phyloP scores from a whole-genome alignment of 129 eudicot genomes.

The Scalesia atractyloides region DNA sequence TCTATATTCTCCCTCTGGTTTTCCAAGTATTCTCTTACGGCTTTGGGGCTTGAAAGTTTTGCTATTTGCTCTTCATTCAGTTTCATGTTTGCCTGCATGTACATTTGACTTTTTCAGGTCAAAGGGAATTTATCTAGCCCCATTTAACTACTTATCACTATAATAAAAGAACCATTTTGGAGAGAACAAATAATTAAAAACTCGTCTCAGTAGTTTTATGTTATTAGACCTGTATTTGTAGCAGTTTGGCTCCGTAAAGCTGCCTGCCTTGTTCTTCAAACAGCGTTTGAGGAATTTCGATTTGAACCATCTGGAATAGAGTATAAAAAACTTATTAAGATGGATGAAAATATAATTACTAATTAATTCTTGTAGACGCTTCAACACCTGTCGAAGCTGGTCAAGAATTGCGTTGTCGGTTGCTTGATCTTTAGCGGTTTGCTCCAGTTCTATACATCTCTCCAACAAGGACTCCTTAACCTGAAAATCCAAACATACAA shows the following conservation, averaged over 20 bases:
- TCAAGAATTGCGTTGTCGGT: conserved; percentile 90
- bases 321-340: conserved; percentile 13
- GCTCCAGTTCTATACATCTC: conserved; percentile 80
- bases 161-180: neutral
- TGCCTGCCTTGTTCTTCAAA: conserved; percentile 98
- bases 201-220: neutral
- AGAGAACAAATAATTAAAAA: neutral
- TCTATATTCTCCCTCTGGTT: conserved; percentile 77
- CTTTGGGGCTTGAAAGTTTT: conserved; percentile 74
- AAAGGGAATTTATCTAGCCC: neutral
- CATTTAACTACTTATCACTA: neutral
- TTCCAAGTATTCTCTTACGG: conserved; percentile 76
- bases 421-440: conserved; percentile 96
- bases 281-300: conserved; percentile 83
- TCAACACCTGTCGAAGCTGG: conserved; percentile 72
- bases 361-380: neutral
- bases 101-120: conserved; percentile 23
- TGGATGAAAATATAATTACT: neutral
- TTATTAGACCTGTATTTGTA: conserved; percentile 77
- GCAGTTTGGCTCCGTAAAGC: conserved; percentile 84
- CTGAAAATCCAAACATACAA: conserved; percentile 37
- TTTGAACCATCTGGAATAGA: conserved; percentile 71
- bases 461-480: conserved; percentile 70
- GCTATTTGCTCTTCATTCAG: conserved; percentile 76
- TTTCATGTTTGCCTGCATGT: conserved; percentile 66